Conservation (phyloP, 352 stramenopile species). For the Pythium monospermum region DNA sequence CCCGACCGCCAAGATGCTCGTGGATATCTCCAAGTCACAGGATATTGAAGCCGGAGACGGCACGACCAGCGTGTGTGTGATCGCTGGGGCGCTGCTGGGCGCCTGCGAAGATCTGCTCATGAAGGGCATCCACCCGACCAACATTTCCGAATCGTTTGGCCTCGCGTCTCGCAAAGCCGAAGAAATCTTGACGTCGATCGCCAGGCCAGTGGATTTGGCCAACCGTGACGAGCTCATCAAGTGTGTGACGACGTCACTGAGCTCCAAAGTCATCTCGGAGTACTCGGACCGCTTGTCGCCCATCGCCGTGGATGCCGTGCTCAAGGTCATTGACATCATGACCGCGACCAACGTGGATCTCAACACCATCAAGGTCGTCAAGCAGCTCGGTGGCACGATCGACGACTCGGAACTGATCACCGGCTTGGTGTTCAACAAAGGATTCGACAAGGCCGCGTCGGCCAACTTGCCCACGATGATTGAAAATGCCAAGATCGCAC, state of each 20-base stretch:
- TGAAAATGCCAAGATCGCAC: slow-evolving; percentile 98
- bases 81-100: slow-evolving; percentile 97
- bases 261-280: slow-evolving; percentile 96
- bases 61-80: slow-evolving; percentile 97
- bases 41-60: slow-evolving; percentile 98
- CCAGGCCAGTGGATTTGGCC: slow-evolving; percentile 90
- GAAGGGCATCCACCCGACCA: slow-evolving; percentile 98
- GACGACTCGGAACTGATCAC: slow-evolving; percentile 98
- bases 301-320: slow-evolving; percentile 98
- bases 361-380: slow-evolving; percentile 96
- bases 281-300: slow-evolving; percentile 97
- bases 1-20: slow-evolving; percentile 99
- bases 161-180: slow-evolving; percentile 86
- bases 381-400: slow-evolving; percentile 98
- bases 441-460: slow-evolving; percentile 79
- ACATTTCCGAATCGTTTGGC: slow-evolving; percentile 96
- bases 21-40: slow-evolving; percentile 98
- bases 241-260: slow-evolving; percentile 98
- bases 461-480: slow-evolving; percentile 65
- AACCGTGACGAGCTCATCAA: slow-evolving; percentile 96
- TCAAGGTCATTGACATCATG: slow-evolving; percentile 93
- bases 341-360: slow-evolving; percentile 97
- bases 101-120: slow-evolving; percentile 89
- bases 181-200: slow-evolving; percentile 88
- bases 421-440: slow-evolving; percentile 98